Evolutionary conservation across 1,139 yeast genomes (phyloP).

Genomic region (Meyerozyma smithsonii): DNA sequence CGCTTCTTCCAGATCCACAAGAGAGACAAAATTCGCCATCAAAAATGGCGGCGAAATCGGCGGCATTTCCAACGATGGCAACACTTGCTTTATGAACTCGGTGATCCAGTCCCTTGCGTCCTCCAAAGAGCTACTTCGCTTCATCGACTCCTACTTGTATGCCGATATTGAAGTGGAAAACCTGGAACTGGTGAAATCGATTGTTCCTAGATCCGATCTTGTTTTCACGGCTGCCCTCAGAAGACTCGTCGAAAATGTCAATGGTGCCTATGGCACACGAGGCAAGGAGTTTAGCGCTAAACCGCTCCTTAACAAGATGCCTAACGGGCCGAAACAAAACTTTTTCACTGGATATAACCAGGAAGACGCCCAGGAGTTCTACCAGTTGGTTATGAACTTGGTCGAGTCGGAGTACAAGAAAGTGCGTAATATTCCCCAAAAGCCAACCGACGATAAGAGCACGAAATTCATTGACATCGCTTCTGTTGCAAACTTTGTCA

Average conservation of each 20-base stretch:
- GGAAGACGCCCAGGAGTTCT: conserved; percentile 93
- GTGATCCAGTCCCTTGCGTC: conserved; percentile 83
- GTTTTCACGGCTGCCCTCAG: conserved; percentile 52
- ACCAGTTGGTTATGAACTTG: conserved; percentile 70
- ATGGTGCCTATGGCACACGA: conserved; percentile 49
- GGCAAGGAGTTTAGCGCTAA: conserved; percentile 65
- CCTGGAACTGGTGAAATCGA: conserved; percentile 23
- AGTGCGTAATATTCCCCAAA: conserved; percentile 8
- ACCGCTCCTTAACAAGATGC: conserved; percentile 62
- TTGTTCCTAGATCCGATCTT: conserved; percentile 29
- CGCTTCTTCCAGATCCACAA: conserved; percentile 4
- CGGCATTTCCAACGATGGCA: conserved; percentile 84
- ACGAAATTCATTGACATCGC: conserved; percentile 21
- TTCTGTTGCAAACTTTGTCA: conserved; percentile 19
- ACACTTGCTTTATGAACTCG: conserved; percentile 90
- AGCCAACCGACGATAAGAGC: conserved; percentile 6
- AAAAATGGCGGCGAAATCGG: conserved; percentile 72
- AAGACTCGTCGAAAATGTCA: conserved; percentile 47
- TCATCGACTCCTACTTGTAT: conserved; percentile 46
- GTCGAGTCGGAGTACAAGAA: conserved; percentile 61
- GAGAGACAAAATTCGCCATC: conserved; percentile 35
- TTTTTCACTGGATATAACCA: conserved; percentile 81
- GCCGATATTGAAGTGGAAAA: conserved; percentile 18
- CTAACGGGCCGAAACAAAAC: conserved; percentile 73
- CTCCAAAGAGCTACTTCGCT: conserved; percentile 54